Evolutionary conservation across 2,329 filamentous ascomycete species (phyloP), one percentile per base, ranked within the genome.

Genomic region (Clathrospora elynae): DNA sequence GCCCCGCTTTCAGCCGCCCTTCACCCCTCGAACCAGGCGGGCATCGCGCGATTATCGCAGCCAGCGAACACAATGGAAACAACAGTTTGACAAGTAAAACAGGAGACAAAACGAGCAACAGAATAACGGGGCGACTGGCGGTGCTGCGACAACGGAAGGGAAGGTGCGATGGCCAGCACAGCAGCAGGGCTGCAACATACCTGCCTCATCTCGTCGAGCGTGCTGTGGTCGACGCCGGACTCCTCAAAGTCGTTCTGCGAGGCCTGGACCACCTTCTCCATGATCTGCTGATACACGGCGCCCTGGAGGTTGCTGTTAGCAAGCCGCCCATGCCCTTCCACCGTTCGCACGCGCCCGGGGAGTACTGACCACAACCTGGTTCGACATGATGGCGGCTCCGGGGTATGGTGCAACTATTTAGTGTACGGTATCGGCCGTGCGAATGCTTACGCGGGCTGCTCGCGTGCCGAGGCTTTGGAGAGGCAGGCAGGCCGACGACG

Each of bases 231-330:
- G 55, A 97, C 87, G 62, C 93, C 93, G 60, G 87, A 90, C 75
- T 99, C 93, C 72, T 99, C 93, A 70, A 99, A 97, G 73, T 97
- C 93, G 66, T 92, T 88, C 66, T 88, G 83, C 65, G 92, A 96
- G 57, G 69, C 67, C 35, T 62, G 56, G 46, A 76, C 68, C 48
- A 78, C 75, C 62, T 88, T 87, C 61, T 92, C 86, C 72, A 97
- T 89, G 68, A 99, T 90, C 75, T 93, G 89, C 72, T 85, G 78
- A 73, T 96, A 99, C 65, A 97, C 86, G 57, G 76, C 75, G 64
- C 93, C 93, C 76, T 70, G 36, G 47, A 44, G 18, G 53, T 60
- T 46, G 59, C 58, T 52, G 63, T 69, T 50, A 68, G 67, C 61
- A 51, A 41, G 42, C 35, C 42, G 38, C 50, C 42, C 36, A 49